Base-by-base conservation (phyloP, 129 eudicot species). In the Centella asiatica region DNA sequence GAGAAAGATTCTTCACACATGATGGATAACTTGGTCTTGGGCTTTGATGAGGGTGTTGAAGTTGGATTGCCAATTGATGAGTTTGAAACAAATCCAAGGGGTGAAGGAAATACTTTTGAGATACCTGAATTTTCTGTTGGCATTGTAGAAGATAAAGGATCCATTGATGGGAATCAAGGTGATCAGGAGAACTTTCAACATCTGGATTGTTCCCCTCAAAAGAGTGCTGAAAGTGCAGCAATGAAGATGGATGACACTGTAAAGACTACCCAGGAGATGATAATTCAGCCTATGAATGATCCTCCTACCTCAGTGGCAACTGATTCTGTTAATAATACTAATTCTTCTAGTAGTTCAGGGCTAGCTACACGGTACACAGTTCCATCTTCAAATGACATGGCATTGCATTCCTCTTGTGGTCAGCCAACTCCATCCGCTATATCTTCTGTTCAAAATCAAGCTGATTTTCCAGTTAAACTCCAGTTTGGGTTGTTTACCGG, bases 401-500 rank as follows among this genome's bases (percentile, higher is more conserved):
- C 61, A 51, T 71, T 70, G 27, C 50, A 34, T 37, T 27, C 77
- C 60, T 73, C 76, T 27, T 53, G 81, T 63, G 75, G 69, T 65
- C 87, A 72, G 72, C 32, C 57, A 46, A 45, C 69, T 28, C 33
- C 55, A 62, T 60, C 81, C 67, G 44, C 74, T 67, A 57, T 69
- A 52, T 58, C 95, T 78, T 76, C 85, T 54, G 42, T 58, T n/a
- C 77, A 79, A 39, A 78, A 51, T 58, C 81, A 69, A 42, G 65
- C 77, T 60, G 97, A 89, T 62, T 51, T 74, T 51, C 95, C 96
- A 11, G 82, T 92, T 51, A 72, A 83, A 20, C 92, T 93, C 31
- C 99, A 93, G 77, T 93, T 93, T 82, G 99, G 96, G 75, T 72
- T 93, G 40, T 93, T 93, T 69, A 80, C 96, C 62, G 96, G 99